Base-by-base conservation (phyloP, 202 grass and related monocot genomes). In the Eragrostis tef region DNA sequence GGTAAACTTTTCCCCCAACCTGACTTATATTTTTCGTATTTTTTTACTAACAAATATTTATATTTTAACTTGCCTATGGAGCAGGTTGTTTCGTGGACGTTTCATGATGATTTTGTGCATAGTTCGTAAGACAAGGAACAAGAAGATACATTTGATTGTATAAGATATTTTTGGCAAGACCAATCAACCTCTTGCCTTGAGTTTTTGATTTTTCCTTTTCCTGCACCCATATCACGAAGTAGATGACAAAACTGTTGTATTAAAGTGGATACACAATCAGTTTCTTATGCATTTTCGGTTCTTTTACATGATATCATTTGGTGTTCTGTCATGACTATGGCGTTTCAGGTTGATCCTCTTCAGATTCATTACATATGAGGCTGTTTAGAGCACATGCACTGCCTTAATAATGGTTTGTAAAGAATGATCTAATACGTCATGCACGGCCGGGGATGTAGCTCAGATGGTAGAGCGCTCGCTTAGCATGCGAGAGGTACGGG, bases 1-100 rank as follows among this genome's bases (percentile, higher is more conserved):
- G 74, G 67, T 87, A 73, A 73, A 67, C 27, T 77, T 4, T 63
- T 20, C 44, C 12, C 64, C 22, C n/a, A n/a, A 7, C 34, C 19
- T 68, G 1, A 26, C 47, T 20, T 74, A 5, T 80, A 48, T 9
- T 36, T 64, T 45, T 44, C 5, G 5, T 39, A 39, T 6, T 9
- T 22, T 36, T 36, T 9, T 54, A 31, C 16, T 71, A 29, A 72
- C 8, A 47, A 34, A 1, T 44, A 22, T 34, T 31, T 47, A 64
- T 60, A 50, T 44, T 44, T 29, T 81, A 17, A 12, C 16, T 9
- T 44, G 16, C 22, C 59, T 66, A 1, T 81, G 16, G 19, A 45
- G 29, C 71, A 76, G 62, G 53, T 43, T 70, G 22, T 77, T 70
- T 54, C n/a, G 0, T 16, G 2, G 42, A 78, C 49, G 42, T 6